Evolutionary conservation across 2,329 filamentous ascomycete species (phyloP).

Genomic region (Mariannaea sp.): DNA sequence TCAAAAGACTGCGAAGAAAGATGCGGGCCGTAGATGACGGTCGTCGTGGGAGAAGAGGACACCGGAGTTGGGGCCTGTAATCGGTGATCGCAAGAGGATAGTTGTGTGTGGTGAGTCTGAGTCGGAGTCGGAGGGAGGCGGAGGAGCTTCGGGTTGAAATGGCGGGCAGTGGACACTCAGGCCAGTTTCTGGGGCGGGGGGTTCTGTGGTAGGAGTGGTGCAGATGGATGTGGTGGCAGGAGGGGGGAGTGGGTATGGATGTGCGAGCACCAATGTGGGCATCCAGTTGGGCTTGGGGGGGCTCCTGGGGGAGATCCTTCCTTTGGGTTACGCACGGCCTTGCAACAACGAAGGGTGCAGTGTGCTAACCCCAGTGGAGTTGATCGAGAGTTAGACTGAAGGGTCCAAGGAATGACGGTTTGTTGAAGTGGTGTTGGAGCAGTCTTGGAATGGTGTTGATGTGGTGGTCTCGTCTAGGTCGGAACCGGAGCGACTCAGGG

Average conservation of each 20-base stretch:
- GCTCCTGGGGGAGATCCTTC: constrained; percentile 5
- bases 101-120: constrained; percentile 34
- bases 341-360: constrained; percentile 11
- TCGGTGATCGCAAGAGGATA: constrained; percentile 28
- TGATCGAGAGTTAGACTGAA: constrained; percentile 12
- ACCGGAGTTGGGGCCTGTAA: constrained; percentile 20
- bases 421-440: constrained; percentile 3
- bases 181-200: constrained; percentile 27
- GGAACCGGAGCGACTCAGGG: constrained; percentile 4
- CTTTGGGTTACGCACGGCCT: constrained; percentile 21
- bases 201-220: constrained; percentile 12
- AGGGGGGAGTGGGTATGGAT: constrained; percentile 25
- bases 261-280: constrained; percentile 22
- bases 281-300: constrained; percentile 15
- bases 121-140: constrained; percentile 33
- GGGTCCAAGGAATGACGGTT: constrained; percentile 9
- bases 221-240: neutral
- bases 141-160: constrained; percentile 37
- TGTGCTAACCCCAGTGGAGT: constrained; percentile 17
- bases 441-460: constrained; percentile 1
- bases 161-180: constrained; percentile 30
- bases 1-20: constrained; percentile 22
- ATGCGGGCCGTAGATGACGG: constrained; percentile 13
- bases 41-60: too few relatives aligned
- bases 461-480: constrained; percentile 1